Percentiles rank a stretch among this genome's conserved stretches.
These are phyloP conservation scores for Nyssa sinensis DNA, from an alignment of 148 eudicot species.

Conservation along the genomic window DNA sequence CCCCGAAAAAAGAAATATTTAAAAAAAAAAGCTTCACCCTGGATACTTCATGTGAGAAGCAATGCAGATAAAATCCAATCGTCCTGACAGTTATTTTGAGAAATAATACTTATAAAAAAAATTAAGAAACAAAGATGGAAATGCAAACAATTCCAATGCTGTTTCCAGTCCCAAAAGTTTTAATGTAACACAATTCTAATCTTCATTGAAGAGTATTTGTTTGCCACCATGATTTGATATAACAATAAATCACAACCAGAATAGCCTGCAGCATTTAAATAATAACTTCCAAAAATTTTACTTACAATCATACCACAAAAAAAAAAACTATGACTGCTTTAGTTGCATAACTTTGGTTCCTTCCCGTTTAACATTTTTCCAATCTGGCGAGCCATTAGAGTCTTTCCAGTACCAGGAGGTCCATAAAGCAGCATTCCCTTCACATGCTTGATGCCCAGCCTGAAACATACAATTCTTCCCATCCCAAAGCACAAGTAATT, in stretches of 20 bases:
- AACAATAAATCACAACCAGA: neutral
- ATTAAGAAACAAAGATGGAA: neutral
- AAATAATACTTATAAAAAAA: no score
- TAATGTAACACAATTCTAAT: neutral
- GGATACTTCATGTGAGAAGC: neutral
- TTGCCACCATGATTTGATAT: slow-evolving; percentile 2
- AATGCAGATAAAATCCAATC: neutral
- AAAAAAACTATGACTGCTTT: neutral
- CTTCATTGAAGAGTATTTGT: neutral
- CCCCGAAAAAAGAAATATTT: neutral
- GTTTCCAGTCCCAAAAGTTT: neutral
- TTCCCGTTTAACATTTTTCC: slow-evolving; percentile 95
- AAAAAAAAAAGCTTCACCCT: neutral
- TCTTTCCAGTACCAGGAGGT: slow-evolving; percentile 99
- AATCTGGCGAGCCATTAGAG: slow-evolving; percentile 97
- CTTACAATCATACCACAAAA: neutral
- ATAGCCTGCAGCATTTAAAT: neutral
- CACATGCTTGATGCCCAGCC: slow-evolving; percentile 95
- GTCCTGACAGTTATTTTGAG: neutral
- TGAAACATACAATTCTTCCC: slow-evolving; percentile 23
- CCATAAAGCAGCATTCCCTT: slow-evolving; percentile 99
- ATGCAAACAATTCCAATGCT: neutral
- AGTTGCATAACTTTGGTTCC: slow-evolving; percentile 76
- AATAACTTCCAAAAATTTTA: neutral
- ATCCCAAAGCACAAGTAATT: neutral